Evolutionary conservation across 495 filamentous ascomycete species (phyloP).

Genomic region (Opeltia flavorubescens): DNA sequence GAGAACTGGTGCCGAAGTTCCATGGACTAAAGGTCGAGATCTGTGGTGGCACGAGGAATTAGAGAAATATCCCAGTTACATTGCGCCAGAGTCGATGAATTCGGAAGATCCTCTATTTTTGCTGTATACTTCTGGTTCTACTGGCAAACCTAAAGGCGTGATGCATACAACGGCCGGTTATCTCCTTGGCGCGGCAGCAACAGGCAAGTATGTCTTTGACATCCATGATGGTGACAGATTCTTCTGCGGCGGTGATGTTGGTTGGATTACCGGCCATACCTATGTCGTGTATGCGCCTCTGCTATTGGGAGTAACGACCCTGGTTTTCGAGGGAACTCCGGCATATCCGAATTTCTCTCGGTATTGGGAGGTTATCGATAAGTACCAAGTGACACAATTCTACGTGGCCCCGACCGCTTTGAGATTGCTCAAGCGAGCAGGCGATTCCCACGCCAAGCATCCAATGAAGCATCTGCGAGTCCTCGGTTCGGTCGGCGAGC

Average conservation of each 20-base stretch:
- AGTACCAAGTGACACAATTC: slow-evolving; percentile 92
- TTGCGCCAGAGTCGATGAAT: slow-evolving; percentile 72
- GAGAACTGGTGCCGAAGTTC: slow-evolving; percentile 87
- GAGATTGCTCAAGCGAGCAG: slow-evolving; percentile 84
- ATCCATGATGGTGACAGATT: slow-evolving; percentile 86
- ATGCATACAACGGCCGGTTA: slow-evolving; percentile 97
- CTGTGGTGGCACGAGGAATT: slow-evolving; percentile 98
- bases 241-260: slow-evolving; percentile 97
- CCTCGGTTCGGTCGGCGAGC: slow-evolving; percentile 93
- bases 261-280: slow-evolving; percentile 99
- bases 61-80: slow-evolving; percentile 85
- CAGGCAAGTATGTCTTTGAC: slow-evolving; percentile 97
- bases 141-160: slow-evolving; percentile 96
- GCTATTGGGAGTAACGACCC: slow-evolving; percentile 79
- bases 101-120: slow-evolving; percentile 96
- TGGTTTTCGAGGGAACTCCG: slow-evolving; percentile 98
- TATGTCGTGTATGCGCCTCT: slow-evolving; percentile 97
- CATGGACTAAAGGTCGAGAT: slow-evolving; percentile 79
- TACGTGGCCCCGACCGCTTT: slow-evolving; percentile 95
- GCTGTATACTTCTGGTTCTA: slow-evolving; percentile 95
- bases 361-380: slow-evolving; percentile 97
- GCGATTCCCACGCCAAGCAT: slow-evolving; percentile 77
- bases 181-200: slow-evolving; percentile 78
- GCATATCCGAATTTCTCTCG: slow-evolving; percentile 95
- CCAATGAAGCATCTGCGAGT: slow-evolving; percentile 82